Evolutionary conservation across 2,329 filamentous ascomycete species (phyloP), one percentile per base, ranked within the genome.

Genomic region (Cyclaneusma minus): DNA sequence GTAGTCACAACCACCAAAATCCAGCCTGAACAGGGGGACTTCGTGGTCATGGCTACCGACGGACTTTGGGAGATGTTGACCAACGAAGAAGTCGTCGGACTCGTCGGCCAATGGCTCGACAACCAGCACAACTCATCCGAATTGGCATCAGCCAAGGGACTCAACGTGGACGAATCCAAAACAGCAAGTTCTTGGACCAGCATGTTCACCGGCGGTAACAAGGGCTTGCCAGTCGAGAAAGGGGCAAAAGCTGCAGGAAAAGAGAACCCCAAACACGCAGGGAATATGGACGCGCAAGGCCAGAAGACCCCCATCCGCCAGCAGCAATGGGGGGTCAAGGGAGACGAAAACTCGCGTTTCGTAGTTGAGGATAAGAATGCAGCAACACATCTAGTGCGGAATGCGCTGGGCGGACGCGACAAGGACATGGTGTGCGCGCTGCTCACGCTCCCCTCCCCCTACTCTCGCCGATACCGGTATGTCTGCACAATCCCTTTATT

Each of bases 11-110:
- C 84, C 2, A 95, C 87, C 23, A 78, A 89, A 50, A 76, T 98
- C 27, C 65, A 87, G 40, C 89, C 89, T 1, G 70, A 82, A 28
- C 81, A 81, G 35, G 85, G 87, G 23, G 89, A 98, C 48, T 98
- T 98, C 43, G 63, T 98, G 8, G 87, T 98, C 34, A 75, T 98
- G 62, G 89, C 89, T 13, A 94, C 89, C 0, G 89, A 98, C 47
- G 89, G 89, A 4, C 64, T 98, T 1, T 98, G 89, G 89, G 89
- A 98, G 55, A 95, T 95, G 89, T 64, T 98, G 34, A 94, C 83
- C 24, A 98, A 95, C 43, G 89, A 98, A 48, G 89, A 98, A 57
- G 89, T 94, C 2, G 80, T 98, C 26, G 89, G 89, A 1, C 68
- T 98, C 3, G 89, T 98, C 4, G 91, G 87, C 10, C 83, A 92